phyloP scores from a whole-genome alignment of 257 asterid species.

The Nicotiana knightiana region DNA sequence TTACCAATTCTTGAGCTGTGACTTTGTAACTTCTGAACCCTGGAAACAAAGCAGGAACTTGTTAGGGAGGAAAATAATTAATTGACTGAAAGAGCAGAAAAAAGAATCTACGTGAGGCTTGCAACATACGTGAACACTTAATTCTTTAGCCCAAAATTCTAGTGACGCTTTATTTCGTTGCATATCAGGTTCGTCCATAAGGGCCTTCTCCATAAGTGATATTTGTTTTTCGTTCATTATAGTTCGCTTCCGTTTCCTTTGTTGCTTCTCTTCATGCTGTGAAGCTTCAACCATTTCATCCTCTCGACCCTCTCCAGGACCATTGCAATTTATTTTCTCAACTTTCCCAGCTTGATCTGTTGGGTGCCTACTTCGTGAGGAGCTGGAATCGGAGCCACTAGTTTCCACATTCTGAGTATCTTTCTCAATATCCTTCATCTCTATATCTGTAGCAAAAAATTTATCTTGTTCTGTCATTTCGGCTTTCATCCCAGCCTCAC shows the following conservation, averaged over 20 bases:
- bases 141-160: slow-evolving; percentile 64
- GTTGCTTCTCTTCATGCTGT: slow-evolving; percentile 70
- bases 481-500: slow-evolving; percentile 28
- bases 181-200: slow-evolving; percentile 79
- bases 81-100: neutral
- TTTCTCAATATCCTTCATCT: slow-evolving; percentile 34
- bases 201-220: slow-evolving; percentile 67
- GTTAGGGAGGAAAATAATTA: slow-evolving; percentile 9
- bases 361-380: slow-evolving; percentile 51
- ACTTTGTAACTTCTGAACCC: slow-evolving; percentile 95
- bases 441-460: slow-evolving; percentile 23
- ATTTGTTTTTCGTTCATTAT: slow-evolving; percentile 88
- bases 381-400: slow-evolving; percentile 81
- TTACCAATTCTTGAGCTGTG: slow-evolving; percentile 95
- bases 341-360: slow-evolving; percentile 34
- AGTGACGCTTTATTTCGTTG: slow-evolving; percentile 67
- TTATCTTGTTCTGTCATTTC: slow-evolving; percentile 27
- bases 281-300: slow-evolving; percentile 58
- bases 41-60: slow-evolving; percentile 26
- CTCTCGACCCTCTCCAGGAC: slow-evolving; percentile 43
- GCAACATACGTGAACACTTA: slow-evolving; percentile 67
- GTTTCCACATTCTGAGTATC: slow-evolving; percentile 57
- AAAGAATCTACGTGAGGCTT: neutral
- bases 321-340: slow-evolving; percentile 46
- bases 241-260: slow-evolving; percentile 85